phyloP scores from a whole-genome alignment of 306 rosid species.

The Cicer yamashitae region DNA sequence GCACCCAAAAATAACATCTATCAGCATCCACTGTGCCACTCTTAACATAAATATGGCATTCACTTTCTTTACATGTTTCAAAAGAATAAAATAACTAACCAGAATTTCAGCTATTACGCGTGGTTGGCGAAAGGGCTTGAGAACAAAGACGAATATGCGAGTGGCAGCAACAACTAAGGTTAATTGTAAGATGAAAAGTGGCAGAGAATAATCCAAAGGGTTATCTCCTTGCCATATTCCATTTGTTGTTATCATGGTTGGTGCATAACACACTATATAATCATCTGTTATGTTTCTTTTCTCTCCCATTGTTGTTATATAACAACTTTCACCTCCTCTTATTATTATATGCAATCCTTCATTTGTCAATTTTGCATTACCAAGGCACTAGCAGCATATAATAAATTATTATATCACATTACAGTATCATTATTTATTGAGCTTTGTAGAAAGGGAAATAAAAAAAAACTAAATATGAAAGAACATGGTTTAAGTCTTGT shows the following conservation, averaged over 20 bases:
- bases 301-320: conserved; percentile 32
- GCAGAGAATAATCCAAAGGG: conserved; percentile 92
- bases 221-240: conserved; percentile 98
- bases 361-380: conserved; percentile 26
- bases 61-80: background rate
- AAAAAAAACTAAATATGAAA: background rate
- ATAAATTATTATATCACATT: conserved; percentile 2
- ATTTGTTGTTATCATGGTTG: conserved; percentile 87
- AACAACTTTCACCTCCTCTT: conserved; percentile 37
- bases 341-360: conserved; percentile 25
- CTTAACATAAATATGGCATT: too few species aligned
- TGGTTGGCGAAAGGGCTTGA: conserved; percentile 91
- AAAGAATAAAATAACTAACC: conserved; percentile 52
- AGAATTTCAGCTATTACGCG: conserved; percentile 89
- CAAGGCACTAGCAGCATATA: conserved; percentile 21
- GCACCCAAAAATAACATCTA: background rate
- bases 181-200: conserved; percentile 86
- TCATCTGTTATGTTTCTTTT: conserved; percentile 38
- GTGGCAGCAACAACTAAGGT: conserved; percentile 73
- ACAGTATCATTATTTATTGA: background rate
- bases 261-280: conserved; percentile 76
- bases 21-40: background rate
- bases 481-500: background rate
- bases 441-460: background rate
- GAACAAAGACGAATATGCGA: conserved; percentile 67